phyloP scores from a whole-genome alignment of 345 rosid genomes.

The Gossypium australe region DNA sequence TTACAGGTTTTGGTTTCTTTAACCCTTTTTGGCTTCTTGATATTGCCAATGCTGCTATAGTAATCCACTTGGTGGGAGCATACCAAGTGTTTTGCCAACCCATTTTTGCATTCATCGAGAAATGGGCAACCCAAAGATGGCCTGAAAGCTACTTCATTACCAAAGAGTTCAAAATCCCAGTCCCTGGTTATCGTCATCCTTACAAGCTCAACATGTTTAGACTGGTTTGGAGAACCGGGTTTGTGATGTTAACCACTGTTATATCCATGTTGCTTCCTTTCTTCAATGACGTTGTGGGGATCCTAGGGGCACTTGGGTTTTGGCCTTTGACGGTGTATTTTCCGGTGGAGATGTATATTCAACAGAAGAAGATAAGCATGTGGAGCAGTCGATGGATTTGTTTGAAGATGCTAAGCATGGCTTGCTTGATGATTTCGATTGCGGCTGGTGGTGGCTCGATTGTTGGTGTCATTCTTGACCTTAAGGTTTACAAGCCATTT shows the following conservation, averaged over 20 bases:
- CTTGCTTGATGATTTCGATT: conserved; percentile 1
- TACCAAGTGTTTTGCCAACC: conserved; percentile 62
- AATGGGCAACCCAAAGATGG: conserved; percentile 25
- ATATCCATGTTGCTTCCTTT: conserved; percentile 56
- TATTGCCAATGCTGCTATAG: conserved; percentile 54
- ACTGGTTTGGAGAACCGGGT: conserved; percentile 42
- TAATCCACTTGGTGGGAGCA: conserved; percentile 56
- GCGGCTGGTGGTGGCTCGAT: conserved; percentile 36
- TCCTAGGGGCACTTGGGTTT: conserved; percentile 52
- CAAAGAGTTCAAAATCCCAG: conserved; percentile 32
- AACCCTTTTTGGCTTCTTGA: conserved; percentile 67
- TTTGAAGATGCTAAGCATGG: conserved; percentile 40
- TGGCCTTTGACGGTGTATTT: conserved; percentile 60
- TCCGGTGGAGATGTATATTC: conserved; percentile 58
- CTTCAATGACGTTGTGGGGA: conserved; percentile 50
- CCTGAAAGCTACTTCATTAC: conserved; percentile 33
- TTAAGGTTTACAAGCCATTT: conserved; percentile 41
- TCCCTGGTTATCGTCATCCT: conserved; percentile 21
- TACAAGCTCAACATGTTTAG: conserved; percentile 42
- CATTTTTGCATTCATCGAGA: conserved; percentile 49
- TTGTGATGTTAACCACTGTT: conserved; percentile 45
- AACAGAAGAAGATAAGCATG: conserved; percentile 35
- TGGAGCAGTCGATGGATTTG: conserved; percentile 60
- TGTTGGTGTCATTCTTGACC: conserved; percentile 42
- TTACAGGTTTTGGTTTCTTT: conserved; percentile 51